Evolutionary conservation across 108 stramenopile genomes (phyloP).

Genomic region (Stephanodiscus triporus): DNA sequence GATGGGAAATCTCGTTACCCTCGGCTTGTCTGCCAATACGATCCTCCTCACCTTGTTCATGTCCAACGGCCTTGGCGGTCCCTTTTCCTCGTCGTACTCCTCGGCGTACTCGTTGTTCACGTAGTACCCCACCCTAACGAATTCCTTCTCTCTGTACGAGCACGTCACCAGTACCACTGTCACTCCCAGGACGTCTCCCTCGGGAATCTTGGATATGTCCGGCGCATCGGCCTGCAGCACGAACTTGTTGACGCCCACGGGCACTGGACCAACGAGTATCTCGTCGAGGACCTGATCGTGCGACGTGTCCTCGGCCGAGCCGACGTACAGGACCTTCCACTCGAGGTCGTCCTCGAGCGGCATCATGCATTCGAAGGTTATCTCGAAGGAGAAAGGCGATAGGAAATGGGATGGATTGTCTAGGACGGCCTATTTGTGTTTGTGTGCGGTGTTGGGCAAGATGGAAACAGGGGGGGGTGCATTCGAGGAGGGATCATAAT

Average conservation of each 20-base stretch:
- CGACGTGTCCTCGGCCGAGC: slow-evolving; percentile 87
- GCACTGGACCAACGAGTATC: slow-evolving; percentile 97
- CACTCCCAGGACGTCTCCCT: slow-evolving; percentile 93
- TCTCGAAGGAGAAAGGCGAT: slow-evolving; percentile 98
- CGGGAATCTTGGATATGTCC: slow-evolving; percentile 77
- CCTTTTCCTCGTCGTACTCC: slow-evolving; percentile 53
- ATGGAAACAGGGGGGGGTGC: background rate
- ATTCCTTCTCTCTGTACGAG: slow-evolving; percentile 93
- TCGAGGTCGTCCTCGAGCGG: slow-evolving; percentile 78
- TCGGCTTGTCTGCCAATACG: slow-evolving; percentile 95
- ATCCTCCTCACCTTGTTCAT: slow-evolving; percentile 74
- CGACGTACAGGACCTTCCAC: slow-evolving; percentile 99
- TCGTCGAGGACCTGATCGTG: slow-evolving; percentile 95
- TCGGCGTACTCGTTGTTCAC: slow-evolving; percentile 97
- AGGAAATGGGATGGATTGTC: slow-evolving; percentile 94
- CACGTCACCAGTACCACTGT: slow-evolving; percentile 98
- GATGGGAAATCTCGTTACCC: slow-evolving; percentile 96
- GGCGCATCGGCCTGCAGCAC: slow-evolving; percentile 92
- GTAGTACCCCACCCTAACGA: slow-evolving; percentile 98
- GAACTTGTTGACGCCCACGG: slow-evolving; percentile 93
- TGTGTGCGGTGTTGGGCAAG: slow-evolving; percentile 4
- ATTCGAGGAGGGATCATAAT: background rate
- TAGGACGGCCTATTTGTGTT: slow-evolving; percentile 71
- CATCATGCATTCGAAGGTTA: slow-evolving; percentile 98
- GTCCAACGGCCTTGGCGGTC: slow-evolving; percentile 62